Evolutionary conservation across 2,329 filamentous ascomycete genomes (phyloP).

Genomic region (Neonectria punicea): DNA sequence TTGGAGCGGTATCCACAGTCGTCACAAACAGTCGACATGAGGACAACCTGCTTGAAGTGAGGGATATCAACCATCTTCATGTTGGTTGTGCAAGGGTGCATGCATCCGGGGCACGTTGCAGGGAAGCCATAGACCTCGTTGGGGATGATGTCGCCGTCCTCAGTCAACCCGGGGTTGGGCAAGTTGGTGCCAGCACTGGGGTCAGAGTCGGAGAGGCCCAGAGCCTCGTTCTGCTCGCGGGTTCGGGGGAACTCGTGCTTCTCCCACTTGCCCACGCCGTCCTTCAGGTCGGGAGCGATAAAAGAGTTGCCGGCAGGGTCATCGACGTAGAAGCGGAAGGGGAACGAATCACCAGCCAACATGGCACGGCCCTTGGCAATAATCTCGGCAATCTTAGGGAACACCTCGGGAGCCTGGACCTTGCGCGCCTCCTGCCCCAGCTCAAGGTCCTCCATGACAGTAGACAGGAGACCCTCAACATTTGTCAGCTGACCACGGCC

Average conservation of each 20-base stretch:
- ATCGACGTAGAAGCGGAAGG: slow-evolving; percentile 88
- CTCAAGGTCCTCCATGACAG: slow-evolving; percentile 82
- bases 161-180: slow-evolving; percentile 60
- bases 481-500: slow-evolving; percentile 94
- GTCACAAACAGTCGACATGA: slow-evolving; percentile 94
- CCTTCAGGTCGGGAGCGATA: slow-evolving; percentile 87
- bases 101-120: slow-evolving; percentile 90
- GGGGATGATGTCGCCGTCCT: slow-evolving; percentile 84
- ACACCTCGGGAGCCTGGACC: slow-evolving; percentile 79
- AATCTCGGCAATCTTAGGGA: slow-evolving; percentile 80
- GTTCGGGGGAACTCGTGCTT: slow-evolving; percentile 87
- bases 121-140: slow-evolving; percentile 95
- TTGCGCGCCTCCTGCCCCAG: slow-evolving; percentile 86
- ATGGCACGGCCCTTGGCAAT: slow-evolving; percentile 80
- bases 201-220: slow-evolving; percentile 78
- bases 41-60: slow-evolving; percentile 95
- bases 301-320: slow-evolving; percentile 96
- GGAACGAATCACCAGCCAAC: slow-evolving; percentile 80
- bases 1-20: slow-evolving; percentile 94
- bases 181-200: slow-evolving; percentile 64
- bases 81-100: slow-evolving; percentile 85
- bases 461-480: slow-evolving; percentile 85
- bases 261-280: slow-evolving; percentile 86
- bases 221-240: slow-evolving; percentile 83
- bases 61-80: slow-evolving; percentile 99